Evolutionary conservation across 306 rosid genomes (phyloP).

Genomic region (Vigna angularis): DNA sequence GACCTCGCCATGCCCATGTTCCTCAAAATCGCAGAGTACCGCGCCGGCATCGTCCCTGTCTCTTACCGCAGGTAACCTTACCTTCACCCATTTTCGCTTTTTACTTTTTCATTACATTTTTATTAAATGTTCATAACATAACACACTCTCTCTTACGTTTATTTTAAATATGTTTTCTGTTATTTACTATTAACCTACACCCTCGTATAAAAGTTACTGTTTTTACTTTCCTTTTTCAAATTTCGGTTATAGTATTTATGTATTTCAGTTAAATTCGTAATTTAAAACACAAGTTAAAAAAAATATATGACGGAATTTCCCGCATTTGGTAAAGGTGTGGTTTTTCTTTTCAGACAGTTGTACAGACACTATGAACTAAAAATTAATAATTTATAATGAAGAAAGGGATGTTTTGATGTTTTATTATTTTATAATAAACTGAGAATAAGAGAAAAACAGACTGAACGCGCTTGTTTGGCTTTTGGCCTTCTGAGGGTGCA

Average conservation of each 20-base stretch:
- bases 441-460: neutral
- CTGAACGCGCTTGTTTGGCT: neutral
- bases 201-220: no score
- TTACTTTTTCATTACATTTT: neutral
- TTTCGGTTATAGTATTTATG: neutral
- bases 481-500: neutral
- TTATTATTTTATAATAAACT: neutral
- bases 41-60: conserved; percentile 91
- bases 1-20: conserved; percentile 95
- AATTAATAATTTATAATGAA: neutral
- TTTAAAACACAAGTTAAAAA: neutral
- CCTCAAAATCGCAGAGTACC: conserved; percentile 79
- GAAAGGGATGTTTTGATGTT: neutral
- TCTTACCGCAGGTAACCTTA: conserved; percentile 72
- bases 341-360: neutral
- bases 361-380: neutral
- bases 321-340: neutral
- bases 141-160: no score
- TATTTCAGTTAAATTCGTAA: neutral
- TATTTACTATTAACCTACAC: no score
- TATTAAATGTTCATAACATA: no score
- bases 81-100: neutral
- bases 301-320: neutral
- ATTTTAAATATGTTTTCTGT: no score
- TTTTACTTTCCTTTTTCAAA: no score